Percentiles rank a stretch among this genome's conserved stretches.
These are phyloP conservation scores for Phytophthora pseudosyringae DNA, from an alignment of 352 stramenopile genomes.

Conservation along the genomic window DNA sequence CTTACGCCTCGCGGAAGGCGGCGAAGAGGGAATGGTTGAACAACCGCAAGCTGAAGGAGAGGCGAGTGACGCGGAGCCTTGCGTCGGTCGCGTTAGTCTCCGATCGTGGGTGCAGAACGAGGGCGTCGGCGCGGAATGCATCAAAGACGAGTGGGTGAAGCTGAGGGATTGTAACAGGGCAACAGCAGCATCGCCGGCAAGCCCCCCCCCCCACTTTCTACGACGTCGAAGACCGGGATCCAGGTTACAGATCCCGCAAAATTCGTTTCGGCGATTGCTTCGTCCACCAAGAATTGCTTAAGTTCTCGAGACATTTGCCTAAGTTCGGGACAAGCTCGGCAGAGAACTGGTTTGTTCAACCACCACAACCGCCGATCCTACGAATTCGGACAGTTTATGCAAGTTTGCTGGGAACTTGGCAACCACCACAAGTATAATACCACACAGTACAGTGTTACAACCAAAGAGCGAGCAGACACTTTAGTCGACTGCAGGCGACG, in stretches of 20 bases:
- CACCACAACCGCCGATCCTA: neutral
- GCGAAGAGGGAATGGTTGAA: constrained; percentile 28
- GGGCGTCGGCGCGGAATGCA: constrained; percentile 6
- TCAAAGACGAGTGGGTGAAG: constrained; percentile 30
- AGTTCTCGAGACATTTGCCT: constrained; percentile 5
- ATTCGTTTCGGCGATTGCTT: constrained; percentile 27
- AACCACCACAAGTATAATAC: too few relatives aligned
- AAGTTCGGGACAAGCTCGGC: constrained; percentile 6
- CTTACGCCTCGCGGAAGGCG: constrained; percentile 7
- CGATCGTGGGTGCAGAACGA: constrained; percentile 28
- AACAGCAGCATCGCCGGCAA: constrained; percentile 7
- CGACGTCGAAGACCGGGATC: neutral
- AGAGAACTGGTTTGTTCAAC: constrained; percentile 10
- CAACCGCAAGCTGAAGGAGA: constrained; percentile 23
- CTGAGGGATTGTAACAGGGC: neutral
- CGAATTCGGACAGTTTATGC: constrained; percentile 11
- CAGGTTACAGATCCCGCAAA: constrained; percentile 10
- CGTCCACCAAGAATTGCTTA: neutral
- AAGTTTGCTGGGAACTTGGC: too few relatives aligned
- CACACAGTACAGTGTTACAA: too few relatives aligned
- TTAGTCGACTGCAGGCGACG: neutral
- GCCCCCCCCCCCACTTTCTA: constrained; percentile 17
- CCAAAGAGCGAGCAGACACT: constrained; percentile 1
- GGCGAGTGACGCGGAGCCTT: neutral
- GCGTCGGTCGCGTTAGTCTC: constrained; percentile 24